phyloP scores from a whole-genome alignment of 805 yeast species.

The Nakazawaea pomicola region DNA sequence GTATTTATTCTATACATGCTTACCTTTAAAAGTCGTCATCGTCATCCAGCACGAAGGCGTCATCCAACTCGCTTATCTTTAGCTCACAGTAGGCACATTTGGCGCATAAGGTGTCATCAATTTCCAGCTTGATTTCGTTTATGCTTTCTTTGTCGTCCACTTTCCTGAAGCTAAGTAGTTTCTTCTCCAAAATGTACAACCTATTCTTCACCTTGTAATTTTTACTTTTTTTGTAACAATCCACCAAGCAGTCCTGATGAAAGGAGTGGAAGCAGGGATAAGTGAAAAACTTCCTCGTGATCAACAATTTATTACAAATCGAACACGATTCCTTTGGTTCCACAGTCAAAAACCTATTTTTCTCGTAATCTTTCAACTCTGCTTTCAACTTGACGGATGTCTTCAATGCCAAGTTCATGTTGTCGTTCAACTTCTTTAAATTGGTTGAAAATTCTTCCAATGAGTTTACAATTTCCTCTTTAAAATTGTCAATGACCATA shows the following conservation, averaged over 20 bases:
- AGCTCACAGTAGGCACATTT: conserved; percentile 77
- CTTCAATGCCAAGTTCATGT: conserved; percentile 67
- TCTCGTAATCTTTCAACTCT: conserved; percentile 48
- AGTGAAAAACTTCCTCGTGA: conserved; percentile 66
- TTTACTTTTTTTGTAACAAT: conserved; percentile 51
- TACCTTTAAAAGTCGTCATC: conserved; percentile 1
- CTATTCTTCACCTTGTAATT: conserved; percentile 64
- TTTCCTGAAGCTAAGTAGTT: conserved; percentile 25
- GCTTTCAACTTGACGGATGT: conserved; percentile 54
- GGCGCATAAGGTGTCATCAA: conserved; percentile 54
- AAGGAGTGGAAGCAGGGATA: conserved; percentile 91
- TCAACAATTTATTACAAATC: conserved; percentile 62
- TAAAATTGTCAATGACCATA: conserved; percentile 73
- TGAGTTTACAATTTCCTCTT: conserved; percentile 77
- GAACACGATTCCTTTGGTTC: conserved; percentile 84
- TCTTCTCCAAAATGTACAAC: conserved; percentile 48
- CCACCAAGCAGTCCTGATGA: conserved; percentile 83
- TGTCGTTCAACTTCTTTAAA: conserved; percentile 61
- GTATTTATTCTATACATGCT: neutral
- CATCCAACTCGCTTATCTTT: conserved; percentile 65
- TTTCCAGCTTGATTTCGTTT: conserved; percentile 33
- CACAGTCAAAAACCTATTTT: conserved; percentile 55
- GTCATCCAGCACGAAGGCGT: conserved; percentile 15
- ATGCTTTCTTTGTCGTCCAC: conserved; percentile 13
- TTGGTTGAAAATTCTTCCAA: conserved; percentile 65